These are phyloP conservation scores for Talaromyces pinophilus DNA, from an alignment of 2,329 filamentous ascomycete species.

Conservation along the genomic window DNA sequence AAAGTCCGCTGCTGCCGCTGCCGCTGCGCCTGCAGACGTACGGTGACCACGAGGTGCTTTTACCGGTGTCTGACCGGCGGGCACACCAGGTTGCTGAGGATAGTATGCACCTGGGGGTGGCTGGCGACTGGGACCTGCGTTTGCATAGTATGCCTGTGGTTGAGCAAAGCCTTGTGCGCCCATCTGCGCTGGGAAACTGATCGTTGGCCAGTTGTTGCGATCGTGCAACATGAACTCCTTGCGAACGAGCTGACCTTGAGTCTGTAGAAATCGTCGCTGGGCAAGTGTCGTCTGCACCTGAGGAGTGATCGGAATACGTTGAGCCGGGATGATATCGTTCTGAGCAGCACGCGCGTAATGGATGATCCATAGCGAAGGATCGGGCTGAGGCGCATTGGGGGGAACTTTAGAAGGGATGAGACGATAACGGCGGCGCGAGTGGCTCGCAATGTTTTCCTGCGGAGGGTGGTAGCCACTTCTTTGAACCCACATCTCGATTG, in stretches of 20 bases:
- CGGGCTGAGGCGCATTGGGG: conserved; percentile 68
- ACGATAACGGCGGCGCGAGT: conserved; percentile 83
- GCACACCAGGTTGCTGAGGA: conserved; percentile 28
- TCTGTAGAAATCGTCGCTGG: conserved; percentile 62
- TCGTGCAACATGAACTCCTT: conserved; percentile 96
- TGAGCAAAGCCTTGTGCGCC: conserved; percentile 56
- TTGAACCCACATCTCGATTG: conserved; percentile 84
- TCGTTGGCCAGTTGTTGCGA: conserved; percentile 83
- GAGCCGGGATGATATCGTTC: conserved; percentile 69
- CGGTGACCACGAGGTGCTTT: conserved; percentile 47
- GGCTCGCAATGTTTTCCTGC: conserved; percentile 70
- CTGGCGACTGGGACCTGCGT: conserved; percentile 40
- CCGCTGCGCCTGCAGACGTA: conserved; percentile 42
- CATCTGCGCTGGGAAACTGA: conserved; percentile 64
- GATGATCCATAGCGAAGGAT: conserved; percentile 84
- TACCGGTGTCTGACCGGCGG: conserved; percentile 29
- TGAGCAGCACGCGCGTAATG: conserved; percentile 81
- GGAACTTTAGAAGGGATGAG: conserved; percentile 71
- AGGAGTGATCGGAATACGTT: conserved; percentile 53
- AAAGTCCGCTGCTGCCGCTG: conserved; percentile 46
- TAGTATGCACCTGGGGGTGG: conserved; percentile 33
- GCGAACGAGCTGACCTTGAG: conserved; percentile 76
- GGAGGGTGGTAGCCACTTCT: conserved; percentile 76
- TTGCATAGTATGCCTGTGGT: conserved; percentile 44
- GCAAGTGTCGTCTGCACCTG: conserved; percentile 45